phyloP scores from a whole-genome alignment of 768 basidiomycete species.

The Leucogyrophana mollusca region DNA sequence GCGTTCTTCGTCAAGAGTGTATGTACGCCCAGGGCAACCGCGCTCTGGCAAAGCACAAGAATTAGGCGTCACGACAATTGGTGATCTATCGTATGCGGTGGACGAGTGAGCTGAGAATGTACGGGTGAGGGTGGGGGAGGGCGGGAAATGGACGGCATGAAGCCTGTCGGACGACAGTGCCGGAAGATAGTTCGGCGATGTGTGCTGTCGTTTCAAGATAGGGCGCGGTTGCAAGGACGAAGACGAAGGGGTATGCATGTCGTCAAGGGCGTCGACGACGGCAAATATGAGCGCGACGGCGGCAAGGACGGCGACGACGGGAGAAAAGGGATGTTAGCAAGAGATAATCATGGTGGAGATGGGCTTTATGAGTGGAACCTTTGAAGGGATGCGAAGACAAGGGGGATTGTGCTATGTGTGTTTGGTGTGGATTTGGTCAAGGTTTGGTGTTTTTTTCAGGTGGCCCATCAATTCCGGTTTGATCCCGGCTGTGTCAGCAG shows the following conservation, averaged over 20 bases:
- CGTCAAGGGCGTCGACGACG: not conserved
- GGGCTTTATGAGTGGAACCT: constrained; percentile 6
- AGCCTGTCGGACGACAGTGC: constrained; percentile 21
- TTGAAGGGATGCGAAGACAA: not conserved
- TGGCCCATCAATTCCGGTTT: constrained; percentile 7
- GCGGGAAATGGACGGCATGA: constrained; percentile 52
- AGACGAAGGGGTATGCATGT: constrained; percentile 10
- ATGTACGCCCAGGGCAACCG: constrained; percentile 73
- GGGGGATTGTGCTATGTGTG: constrained; percentile 21
- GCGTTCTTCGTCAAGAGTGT: constrained; percentile 43
- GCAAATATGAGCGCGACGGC: not conserved
- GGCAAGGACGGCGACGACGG: constrained; percentile 3
- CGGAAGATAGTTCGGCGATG: constrained; percentile 17
- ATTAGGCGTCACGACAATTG: constrained; percentile 73
- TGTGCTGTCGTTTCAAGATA: constrained; percentile 53
- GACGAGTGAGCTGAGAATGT: constrained; percentile 43
- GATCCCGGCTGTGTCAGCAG: constrained; percentile 4
- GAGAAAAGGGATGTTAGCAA: constrained; percentile 12
- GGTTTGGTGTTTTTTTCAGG: constrained; percentile 2
- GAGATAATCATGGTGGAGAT: constrained; percentile 6
- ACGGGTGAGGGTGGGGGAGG: constrained; percentile 33
- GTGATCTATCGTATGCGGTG: constrained; percentile 71
- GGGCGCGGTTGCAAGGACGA: constrained; percentile 39
- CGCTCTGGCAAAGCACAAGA: constrained; percentile 75
- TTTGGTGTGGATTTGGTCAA: constrained; percentile 12